phyloP scores from a whole-genome alignment of 2,329 filamentous ascomycete genomes.

The Sporothrix variecibatus region DNA sequence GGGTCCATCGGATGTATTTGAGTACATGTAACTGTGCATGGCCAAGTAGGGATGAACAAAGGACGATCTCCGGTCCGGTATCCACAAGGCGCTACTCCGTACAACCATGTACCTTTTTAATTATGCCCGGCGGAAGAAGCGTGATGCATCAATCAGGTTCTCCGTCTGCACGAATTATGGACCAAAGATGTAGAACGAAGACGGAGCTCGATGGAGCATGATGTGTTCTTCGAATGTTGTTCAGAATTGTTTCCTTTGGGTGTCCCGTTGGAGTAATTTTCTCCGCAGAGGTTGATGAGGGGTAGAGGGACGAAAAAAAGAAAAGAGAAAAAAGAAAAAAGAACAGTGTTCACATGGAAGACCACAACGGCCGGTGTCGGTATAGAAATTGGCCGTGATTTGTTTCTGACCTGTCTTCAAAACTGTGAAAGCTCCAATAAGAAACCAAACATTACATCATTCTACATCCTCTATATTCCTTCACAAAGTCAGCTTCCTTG shows the following conservation, averaged over 20 bases:
- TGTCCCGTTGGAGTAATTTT: not conserved
- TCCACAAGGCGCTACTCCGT: too few relatives aligned
- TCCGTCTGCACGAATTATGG: not conserved
- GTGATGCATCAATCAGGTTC: too few relatives aligned
- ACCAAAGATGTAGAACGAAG: not conserved
- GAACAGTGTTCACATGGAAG: not conserved
- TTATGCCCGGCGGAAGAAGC: too few relatives aligned
- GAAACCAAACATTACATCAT: not conserved
- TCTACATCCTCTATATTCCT: not conserved
- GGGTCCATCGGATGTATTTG: not conserved
- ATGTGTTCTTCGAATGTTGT: not conserved
- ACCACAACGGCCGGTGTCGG: not conserved
- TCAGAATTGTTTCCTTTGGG: not conserved
- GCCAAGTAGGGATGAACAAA: too few relatives aligned
- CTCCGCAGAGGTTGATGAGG: not conserved
- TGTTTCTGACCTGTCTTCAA: not conserved
- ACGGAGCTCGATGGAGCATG: not conserved
- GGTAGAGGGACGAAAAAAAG: not conserved
- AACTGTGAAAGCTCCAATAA: not conserved
- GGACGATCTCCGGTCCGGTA: not conserved
- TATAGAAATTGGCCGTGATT: not conserved
- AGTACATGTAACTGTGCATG: not conserved
- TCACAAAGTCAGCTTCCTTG: too few relatives aligned
- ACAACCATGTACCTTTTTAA: too few relatives aligned
- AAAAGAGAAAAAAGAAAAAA: not conserved